Conservation (phyloP, 2,329 filamentous ascomycete species). For the Sporothrix dimorphospora region DNA sequence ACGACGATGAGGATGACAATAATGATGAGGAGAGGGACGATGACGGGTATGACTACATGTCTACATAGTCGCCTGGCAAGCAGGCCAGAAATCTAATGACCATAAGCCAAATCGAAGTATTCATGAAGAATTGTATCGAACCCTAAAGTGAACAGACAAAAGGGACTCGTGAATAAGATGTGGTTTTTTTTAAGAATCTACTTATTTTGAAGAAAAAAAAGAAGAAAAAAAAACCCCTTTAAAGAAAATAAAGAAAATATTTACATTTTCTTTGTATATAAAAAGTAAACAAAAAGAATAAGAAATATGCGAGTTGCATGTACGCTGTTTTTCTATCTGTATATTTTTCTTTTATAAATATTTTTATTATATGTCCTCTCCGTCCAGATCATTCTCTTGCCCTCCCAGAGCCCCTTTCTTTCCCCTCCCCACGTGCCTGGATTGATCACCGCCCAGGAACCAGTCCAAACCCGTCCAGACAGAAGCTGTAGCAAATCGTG, state of each 20-base stretch:
- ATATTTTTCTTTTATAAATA: background rate
- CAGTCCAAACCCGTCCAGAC: slow-evolving; percentile 14
- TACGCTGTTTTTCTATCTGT: too few species aligned
- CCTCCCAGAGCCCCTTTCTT: background rate
- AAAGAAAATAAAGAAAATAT: too few species aligned
- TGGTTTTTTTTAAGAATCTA: background rate
- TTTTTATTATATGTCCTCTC: background rate
- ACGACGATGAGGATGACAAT: slow-evolving; percentile 29
- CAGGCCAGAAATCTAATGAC: background rate
- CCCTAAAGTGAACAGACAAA: too few species aligned
- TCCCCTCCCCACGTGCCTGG: background rate
- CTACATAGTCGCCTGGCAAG: background rate
- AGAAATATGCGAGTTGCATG: too few species aligned
- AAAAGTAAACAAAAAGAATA: too few species aligned
- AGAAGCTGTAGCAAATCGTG: slow-evolving; percentile 18
- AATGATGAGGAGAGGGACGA: slow-evolving; percentile 24
- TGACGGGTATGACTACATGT: background rate
- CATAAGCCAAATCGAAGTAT: background rate
- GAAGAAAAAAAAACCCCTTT: too few species aligned
- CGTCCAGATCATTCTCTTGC: background rate
- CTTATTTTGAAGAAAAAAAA: background rate
- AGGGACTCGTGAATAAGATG: background rate
- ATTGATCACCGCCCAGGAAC: background rate
- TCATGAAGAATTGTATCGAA: too few species aligned
- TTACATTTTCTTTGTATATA: too few species aligned